Percentiles rank a stretch among this genome's conserved stretches.
These are phyloP conservation scores for Sordaria brevicollis DNA, from an alignment of 495 filamentous ascomycete genomes.

Conservation along the genomic window DNA sequence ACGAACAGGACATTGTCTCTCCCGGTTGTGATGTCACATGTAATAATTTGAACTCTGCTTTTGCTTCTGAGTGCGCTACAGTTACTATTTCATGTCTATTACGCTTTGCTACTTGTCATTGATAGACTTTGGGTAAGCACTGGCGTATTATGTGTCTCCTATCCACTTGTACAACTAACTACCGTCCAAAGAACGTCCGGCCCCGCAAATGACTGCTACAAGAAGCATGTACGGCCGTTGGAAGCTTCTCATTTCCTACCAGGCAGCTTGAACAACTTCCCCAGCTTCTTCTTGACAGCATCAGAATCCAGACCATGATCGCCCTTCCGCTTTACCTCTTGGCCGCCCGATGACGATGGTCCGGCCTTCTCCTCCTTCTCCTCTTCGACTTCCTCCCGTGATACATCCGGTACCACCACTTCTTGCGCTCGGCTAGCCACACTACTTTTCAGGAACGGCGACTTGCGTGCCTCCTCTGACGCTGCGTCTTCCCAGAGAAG, in stretches of 20 bases:
- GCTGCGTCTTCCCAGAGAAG: conserved; percentile 62
- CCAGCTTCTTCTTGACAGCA: conserved; percentile 39
- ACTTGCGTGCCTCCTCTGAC: conserved; percentile 33
- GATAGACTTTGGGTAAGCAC: background rate
- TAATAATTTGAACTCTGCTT: background rate
- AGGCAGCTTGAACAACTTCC: conserved; percentile 62
- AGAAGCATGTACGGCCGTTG: background rate
- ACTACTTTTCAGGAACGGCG: conserved; percentile 54
- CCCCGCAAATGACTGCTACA: conserved; percentile 5
- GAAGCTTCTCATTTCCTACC: conserved; percentile 35
- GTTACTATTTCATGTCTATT: background rate
- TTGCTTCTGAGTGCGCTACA: background rate
- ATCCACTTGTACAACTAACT: background rate
- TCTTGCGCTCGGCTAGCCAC: conserved; percentile 56
- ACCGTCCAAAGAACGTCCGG: conserved; percentile 1
- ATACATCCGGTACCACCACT: conserved; percentile 40
- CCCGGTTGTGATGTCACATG: background rate
- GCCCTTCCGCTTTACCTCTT: conserved; percentile 32
- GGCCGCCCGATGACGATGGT: conserved; percentile 21
- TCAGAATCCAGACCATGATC: conserved; percentile 32
- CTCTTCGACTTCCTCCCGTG: conserved; percentile 33
- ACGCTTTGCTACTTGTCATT: background rate
- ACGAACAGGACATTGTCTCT: background rate
- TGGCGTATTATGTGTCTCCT: background rate
- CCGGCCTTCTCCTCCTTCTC: conserved; percentile 20